A percentile compares a stretch with the other conserved stretches of the same genome.
These are phyloP conservation scores for Lagerstroemia speciosa DNA, from an alignment of 345 rosid genomes.

Conservation along the genomic window DNA sequence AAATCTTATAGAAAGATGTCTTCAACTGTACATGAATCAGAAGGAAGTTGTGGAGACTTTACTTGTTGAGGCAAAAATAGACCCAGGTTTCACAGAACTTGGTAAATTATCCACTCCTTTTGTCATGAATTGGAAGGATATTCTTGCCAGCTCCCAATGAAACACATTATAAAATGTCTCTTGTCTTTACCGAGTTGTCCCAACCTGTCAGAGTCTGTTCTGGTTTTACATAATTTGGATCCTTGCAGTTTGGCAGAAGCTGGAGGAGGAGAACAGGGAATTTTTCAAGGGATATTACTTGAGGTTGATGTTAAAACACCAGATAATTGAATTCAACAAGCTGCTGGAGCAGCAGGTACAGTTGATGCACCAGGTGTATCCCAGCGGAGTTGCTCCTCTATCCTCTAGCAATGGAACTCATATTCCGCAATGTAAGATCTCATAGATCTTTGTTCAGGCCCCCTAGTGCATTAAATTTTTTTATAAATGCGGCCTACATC, in stretches of 20 bases:
- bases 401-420: constrained; percentile 72
- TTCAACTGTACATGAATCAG: constrained; percentile 93
- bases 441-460: not conserved
- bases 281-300: constrained; percentile 89
- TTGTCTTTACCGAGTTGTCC: constrained; percentile 2
- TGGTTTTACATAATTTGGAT: not conserved
- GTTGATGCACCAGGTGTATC: constrained; percentile 67
- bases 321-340: constrained; percentile 85
- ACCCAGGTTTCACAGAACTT: constrained; percentile 91
- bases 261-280: constrained; percentile 90
- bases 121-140: not conserved
- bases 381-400: constrained; percentile 44
- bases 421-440: constrained; percentile 57
- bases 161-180: not conserved
- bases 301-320: constrained; percentile 84
- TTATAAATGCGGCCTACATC: not conserved
- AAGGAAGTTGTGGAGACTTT: constrained; percentile 91
- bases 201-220: not conserved
- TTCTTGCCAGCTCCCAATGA: not conserved
- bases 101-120: constrained; percentile 37
- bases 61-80: constrained; percentile 77
- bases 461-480: not conserved
- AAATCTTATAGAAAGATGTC: constrained; percentile 88
- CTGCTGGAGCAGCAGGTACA: constrained; percentile 87
- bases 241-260: constrained; percentile 96